phyloP scores from a whole-genome alignment of 2,329 filamentous ascomycete genomes.

The Microsporum ferrugineum region DNA sequence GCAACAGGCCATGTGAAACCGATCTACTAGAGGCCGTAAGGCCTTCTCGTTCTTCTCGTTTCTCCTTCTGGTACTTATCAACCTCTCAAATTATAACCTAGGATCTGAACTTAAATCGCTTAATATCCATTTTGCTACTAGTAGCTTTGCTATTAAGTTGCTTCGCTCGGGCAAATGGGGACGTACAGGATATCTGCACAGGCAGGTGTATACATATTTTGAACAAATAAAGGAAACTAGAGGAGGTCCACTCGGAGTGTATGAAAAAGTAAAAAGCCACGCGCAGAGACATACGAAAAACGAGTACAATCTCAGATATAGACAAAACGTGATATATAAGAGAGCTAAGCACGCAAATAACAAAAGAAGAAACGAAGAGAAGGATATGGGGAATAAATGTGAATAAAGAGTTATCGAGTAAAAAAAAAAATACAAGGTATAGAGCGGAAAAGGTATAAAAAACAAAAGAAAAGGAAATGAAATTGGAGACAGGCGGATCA shows the following conservation, averaged over 20 bases:
- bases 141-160: background rate
- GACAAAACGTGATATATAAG: background rate
- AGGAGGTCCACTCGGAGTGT: background rate
- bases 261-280: background rate
- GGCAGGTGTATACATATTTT: background rate
- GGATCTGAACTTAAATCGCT: background rate
- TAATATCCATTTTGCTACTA: background rate
- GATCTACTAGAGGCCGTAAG: no score
- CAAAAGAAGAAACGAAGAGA: background rate
- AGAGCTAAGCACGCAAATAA: background rate
- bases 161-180: background rate
- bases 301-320: slow-evolving; percentile 2
- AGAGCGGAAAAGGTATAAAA: background rate
- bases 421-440: slow-evolving; percentile 1
- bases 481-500: background rate
- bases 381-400: background rate
- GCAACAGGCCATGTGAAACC: no score
- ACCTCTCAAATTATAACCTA: no score
- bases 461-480: background rate
- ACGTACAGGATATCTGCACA: background rate
- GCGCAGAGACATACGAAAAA: background rate
- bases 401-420: background rate
- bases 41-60: no score
- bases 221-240: background rate
- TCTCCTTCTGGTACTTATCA: no score